phyloP scores from a whole-genome alignment of 148 eudicot genomes.

The Linanthus parryae region DNA sequence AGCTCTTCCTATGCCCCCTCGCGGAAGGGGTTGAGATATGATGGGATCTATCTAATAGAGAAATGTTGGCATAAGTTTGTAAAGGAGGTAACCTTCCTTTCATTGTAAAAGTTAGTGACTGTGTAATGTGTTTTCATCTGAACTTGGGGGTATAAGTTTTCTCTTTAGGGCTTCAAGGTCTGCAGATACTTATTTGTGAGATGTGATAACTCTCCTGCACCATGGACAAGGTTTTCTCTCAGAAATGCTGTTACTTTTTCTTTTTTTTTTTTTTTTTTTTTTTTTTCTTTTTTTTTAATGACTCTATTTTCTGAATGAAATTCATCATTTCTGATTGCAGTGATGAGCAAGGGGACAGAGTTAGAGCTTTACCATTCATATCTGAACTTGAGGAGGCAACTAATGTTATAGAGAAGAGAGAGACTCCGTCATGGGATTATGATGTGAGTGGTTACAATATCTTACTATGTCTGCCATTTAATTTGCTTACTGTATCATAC shows the following conservation, averaged over 20 bases:
- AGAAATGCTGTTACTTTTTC: too few relatives aligned
- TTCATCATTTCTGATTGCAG: constrained; percentile 22
- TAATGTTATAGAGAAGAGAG: constrained; percentile 47
- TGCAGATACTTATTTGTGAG: constrained; percentile 77
- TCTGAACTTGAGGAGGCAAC: constrained; percentile 48
- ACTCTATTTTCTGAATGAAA: background rate
- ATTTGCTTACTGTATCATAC: background rate
- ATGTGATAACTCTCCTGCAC: constrained; percentile 91
- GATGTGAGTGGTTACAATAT: constrained; percentile 42
- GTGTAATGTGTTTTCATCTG: background rate
- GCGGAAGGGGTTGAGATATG: constrained; percentile 56
- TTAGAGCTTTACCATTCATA: constrained; percentile 53
- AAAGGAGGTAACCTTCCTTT: constrained; percentile 25
- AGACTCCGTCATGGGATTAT: constrained; percentile 71
- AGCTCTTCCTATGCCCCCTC: constrained; percentile 82
- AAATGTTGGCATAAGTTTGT: constrained; percentile 72
- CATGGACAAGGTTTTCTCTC: constrained; percentile 85
- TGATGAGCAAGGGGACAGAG: constrained; percentile 72
- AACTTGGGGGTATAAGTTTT: constrained; percentile 11
- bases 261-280: constrained; percentile 8
- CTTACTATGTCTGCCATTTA: background rate
- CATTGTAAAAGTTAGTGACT: background rate
- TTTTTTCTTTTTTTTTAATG: constrained; percentile 5
- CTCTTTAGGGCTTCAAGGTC: constrained; percentile 41
- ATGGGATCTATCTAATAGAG: constrained; percentile 74